Evolutionary conservation across 2,329 filamentous ascomycete species (phyloP), one percentile per base, ranked within the genome.

Genomic region (Lachnellula subtilissima): DNA sequence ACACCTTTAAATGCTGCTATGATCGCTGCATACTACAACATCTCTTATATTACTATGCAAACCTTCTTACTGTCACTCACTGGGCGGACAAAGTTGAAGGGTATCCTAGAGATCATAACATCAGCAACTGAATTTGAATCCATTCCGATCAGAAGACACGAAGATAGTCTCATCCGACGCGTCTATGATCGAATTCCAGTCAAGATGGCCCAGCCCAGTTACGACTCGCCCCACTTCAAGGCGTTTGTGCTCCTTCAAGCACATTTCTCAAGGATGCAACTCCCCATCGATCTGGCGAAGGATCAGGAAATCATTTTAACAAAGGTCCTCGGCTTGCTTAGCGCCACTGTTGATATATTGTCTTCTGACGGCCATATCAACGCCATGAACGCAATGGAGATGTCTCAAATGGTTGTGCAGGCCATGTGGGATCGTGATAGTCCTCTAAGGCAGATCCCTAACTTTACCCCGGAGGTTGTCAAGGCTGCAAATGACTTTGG

Each of bases 21-120:
- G 89, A 97, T 99, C 69, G 91, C 90, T 9, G 91, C 94, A 1
- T 97, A 99, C 79, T 99, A 99, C 81, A 97, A 97, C 74, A 96
- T 99, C 69, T 97, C 93, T 5, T 97, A 97, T 75, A 89, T 96
- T 72, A 99, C 94, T 2, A 99, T 99, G 92, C 93, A 99, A 75
- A 99, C 94, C 0, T 93, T 99, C 79, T 78, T 99, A 51, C 79
- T 99, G 54, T 99, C 94, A 14, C 81, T 99, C 48, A 92, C 85
- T 54, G 85, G 85, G 43, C 87, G 87, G 64, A 97, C 92, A 4
- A 97, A 96, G 77, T 84, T 99, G 62, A 99, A 99, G 80, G 91
- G 91, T 48, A 92, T 99, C 45, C 79, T 99, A 54, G 94, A 99
- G 73, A 97, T 99, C 66, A 86, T 97, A 58, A 97, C 94, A 1